A percentile compares a stretch with the other conserved stretches of the same genome.
Conservation (phyloP, 75 land plant species). For the Adiantum capillusveneris region DNA sequence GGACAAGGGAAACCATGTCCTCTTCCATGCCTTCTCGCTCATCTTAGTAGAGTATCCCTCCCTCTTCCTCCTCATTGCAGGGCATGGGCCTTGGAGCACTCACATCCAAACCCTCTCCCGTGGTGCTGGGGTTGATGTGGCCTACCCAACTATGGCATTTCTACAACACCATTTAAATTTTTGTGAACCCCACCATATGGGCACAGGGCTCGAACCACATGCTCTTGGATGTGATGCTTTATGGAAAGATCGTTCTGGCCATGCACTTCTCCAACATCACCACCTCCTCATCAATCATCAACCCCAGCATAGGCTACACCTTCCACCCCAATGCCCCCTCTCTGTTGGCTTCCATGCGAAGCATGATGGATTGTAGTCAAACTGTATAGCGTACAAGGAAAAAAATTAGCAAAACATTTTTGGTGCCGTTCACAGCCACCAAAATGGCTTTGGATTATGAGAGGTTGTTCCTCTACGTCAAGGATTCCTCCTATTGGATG, state of each 20-base stretch:
- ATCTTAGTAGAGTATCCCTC: slow-evolving; percentile 17
- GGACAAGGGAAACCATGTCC: slow-evolving; percentile 71
- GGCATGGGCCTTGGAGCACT: slow-evolving; percentile 67
- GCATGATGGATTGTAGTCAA: slow-evolving; percentile 26
- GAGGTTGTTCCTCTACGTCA: slow-evolving; percentile 60
- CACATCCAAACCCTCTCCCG: slow-evolving; percentile 46
- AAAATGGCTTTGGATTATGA: slow-evolving; percentile 73
- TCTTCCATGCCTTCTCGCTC: slow-evolving; percentile 44
- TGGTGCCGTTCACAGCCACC: slow-evolving; percentile 48
- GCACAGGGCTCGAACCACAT: slow-evolving; percentile 74
- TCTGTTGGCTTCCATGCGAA: slow-evolving; percentile 28
- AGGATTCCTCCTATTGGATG: slow-evolving; percentile 33
- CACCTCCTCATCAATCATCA: slow-evolving; percentile 45
- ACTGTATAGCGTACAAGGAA: slow-evolving; percentile 37
- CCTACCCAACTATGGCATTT: slow-evolving; percentile 39
- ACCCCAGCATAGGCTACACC: slow-evolving; percentile 35
- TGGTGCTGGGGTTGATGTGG: slow-evolving; percentile 31
- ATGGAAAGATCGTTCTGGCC: slow-evolving; percentile 67
- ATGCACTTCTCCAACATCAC: slow-evolving; percentile 64
- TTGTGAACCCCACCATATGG: slow-evolving; percentile 72
- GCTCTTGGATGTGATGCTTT: slow-evolving; percentile 74
- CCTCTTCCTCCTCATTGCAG: slow-evolving; percentile 51
- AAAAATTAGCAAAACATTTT: slow-evolving; percentile 34
- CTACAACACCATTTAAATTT: slow-evolving; percentile 63
- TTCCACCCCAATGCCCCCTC: slow-evolving; percentile 66